Conservation (phyloP, 345 rosid genomes). For the Brassica juncea region DNA sequence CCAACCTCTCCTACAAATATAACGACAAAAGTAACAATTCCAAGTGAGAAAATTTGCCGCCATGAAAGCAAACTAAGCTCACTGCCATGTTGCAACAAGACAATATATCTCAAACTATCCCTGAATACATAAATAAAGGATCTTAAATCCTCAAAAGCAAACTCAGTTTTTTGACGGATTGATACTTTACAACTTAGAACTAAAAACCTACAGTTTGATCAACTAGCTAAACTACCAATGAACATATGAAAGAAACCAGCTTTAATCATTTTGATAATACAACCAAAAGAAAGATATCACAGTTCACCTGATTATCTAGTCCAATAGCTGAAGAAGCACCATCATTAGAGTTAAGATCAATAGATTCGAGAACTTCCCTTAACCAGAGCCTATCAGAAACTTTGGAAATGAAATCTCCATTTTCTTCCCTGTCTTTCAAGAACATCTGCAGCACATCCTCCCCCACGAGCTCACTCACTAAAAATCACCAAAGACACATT, state of each 20-base stretch:
- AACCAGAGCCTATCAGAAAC: constrained; percentile 75
- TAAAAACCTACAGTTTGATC: not conserved
- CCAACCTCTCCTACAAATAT: constrained; percentile 42
- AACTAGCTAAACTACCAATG: not conserved
- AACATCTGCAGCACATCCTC: constrained; percentile 74
- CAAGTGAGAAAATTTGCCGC: not conserved
- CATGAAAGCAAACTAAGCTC: constrained; percentile 2
- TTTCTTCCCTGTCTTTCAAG: constrained; percentile 70
- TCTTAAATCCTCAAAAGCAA: not conserved
- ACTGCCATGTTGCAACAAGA: not conserved
- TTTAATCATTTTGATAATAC: not conserved
- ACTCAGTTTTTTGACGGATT: not conserved
- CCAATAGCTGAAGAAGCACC: constrained; percentile 21
- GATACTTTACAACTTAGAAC: not conserved
- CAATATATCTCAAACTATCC: not conserved
- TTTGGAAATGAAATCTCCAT: constrained; percentile 83
- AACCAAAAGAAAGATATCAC: not conserved
- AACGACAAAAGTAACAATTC: not conserved
- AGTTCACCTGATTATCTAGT: constrained; percentile 24
- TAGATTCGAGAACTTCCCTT: constrained; percentile 45
- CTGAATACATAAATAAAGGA: not conserved
- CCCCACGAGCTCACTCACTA: constrained; percentile 58
- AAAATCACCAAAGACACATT: not conserved
- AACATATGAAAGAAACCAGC: not conserved
- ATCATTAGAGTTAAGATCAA: constrained; percentile 41